Base-by-base conservation (phyloP, 805 yeast species). In the Candida pseudoglaebosa region DNA sequence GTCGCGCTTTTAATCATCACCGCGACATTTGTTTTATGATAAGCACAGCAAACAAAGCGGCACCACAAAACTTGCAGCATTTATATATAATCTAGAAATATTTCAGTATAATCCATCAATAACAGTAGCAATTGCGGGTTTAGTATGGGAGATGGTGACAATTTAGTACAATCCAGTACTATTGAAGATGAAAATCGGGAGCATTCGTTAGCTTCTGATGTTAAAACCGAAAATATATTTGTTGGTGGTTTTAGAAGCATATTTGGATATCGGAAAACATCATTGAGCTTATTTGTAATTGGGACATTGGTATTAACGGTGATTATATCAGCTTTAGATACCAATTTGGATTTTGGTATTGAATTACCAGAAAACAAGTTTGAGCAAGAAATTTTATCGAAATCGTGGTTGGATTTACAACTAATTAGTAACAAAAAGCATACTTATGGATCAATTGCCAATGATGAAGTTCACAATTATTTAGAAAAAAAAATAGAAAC, bases 361-460 rank as follows among this genome's bases (percentile, higher is more conserved):
- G 35, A 47, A 2, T 54, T 75, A 6, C 84, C 84, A 3, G 39
- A 52, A 0, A 60, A 64, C 5, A 65, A 68, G 26, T 67, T 73
- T 0, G 64, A 62, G 28, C 46, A 52, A 5, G 50, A 62, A 5
- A 38, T 66, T 1, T 53, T 71, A 7, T 53, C 52, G 43, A 69
- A 84, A 2, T 41, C 68, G 12, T 90, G 96, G 96, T 44, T 60
- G 2, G 85, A 82, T 50, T 66, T 90, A 35, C 95, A 88, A 55
- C 56, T 61, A 3, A 80, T 90, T 8, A 83, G 93, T 0, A 51
- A 62, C 22, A 55, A 70, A 19, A 80, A 78, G 38, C 97, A 90
- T 61, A 88, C 96, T 1, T 90, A 84, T 59, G 77, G 79, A 17
- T 82, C 95, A 0, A 77, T 67, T 41, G 85, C 81, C 10, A 89